Evolutionary conservation across 2,329 filamentous ascomycete genomes (phyloP).

Genomic region (Phoma sp.): DNA sequence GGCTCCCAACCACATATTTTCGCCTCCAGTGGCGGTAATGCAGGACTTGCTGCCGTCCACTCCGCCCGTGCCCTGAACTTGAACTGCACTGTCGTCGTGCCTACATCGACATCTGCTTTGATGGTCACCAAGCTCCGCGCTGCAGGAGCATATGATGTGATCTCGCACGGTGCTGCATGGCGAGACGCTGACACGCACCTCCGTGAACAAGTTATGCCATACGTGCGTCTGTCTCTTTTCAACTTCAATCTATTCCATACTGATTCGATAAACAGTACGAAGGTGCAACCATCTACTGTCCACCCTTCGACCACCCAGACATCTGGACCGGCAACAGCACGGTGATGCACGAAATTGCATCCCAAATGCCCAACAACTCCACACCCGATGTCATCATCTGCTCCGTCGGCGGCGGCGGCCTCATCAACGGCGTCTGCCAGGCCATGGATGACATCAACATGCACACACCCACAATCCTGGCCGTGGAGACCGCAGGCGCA

Average conservation of each 20-base stretch:
- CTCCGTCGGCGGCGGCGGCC: constrained; percentile 79
- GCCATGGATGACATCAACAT: constrained; percentile 62
- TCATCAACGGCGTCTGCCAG: constrained; percentile 77
- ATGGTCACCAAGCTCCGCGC: constrained; percentile 75
- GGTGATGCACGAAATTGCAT: constrained; percentile 61
- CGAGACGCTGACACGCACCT: constrained; percentile 73
- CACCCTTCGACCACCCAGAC: constrained; percentile 72
- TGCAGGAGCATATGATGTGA: constrained; percentile 70
- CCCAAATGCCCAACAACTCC: constrained; percentile 50
- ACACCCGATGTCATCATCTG: constrained; percentile 75
- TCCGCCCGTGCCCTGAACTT: constrained; percentile 69
- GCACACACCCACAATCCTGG: constrained; percentile 61
- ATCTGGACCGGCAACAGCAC: constrained; percentile 71
- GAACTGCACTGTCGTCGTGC: constrained; percentile 78
- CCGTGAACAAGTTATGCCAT: constrained; percentile 61
- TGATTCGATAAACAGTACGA: constrained; percentile 37
- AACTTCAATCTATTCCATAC: neutral
- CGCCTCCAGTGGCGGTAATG: constrained; percentile 81
- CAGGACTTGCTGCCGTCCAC: constrained; percentile 79
- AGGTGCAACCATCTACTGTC: constrained; percentile 63
- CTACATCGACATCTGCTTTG: constrained; percentile 66
- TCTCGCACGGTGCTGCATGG: constrained; percentile 72
- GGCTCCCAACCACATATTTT: constrained; percentile 69
- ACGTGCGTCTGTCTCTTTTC: constrained; percentile 25
- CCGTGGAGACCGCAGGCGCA: constrained; percentile 77